phyloP scores from a whole-genome alignment of 177 flowering plant species.

The Vitis hybrid region DNA sequence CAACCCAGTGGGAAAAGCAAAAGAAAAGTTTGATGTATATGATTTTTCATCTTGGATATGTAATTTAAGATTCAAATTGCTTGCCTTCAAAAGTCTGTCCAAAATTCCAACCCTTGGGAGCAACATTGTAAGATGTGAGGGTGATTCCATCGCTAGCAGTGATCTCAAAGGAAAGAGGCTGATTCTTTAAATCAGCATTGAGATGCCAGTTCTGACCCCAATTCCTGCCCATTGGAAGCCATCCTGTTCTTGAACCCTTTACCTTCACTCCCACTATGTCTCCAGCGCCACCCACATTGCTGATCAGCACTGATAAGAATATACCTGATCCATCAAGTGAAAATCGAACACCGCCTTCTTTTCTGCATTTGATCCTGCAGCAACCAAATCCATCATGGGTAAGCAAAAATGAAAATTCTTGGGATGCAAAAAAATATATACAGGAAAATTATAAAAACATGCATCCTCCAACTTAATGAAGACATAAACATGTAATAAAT shows the following conservation, averaged over 20 bases:
- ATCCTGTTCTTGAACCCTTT: conserved; percentile 85
- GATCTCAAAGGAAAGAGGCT: conserved; percentile 87
- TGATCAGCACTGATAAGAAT: conserved; percentile 72
- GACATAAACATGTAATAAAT: no score
- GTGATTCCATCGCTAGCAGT: conserved; percentile 67
- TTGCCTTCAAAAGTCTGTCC: conserved; percentile 86
- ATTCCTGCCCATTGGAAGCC: conserved; percentile 93
- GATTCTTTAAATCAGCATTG: conserved; percentile 75
- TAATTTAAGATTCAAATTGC: conserved; percentile 41
- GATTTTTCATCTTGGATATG: not conserved
- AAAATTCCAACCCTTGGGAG: conserved; percentile 70
- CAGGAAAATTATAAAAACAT: no score
- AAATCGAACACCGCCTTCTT: conserved; percentile 83
- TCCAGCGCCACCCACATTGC: conserved; percentile 90
- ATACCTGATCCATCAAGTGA: conserved; percentile 56
- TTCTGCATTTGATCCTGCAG: conserved; percentile 80
- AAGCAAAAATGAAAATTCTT: not conserved
- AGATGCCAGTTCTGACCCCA: conserved; percentile 98
- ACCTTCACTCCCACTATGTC: conserved; percentile 74
- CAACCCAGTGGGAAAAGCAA: not conserved
- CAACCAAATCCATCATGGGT: not conserved
- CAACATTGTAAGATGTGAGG: conserved; percentile 72
- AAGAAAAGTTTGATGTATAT: no score
- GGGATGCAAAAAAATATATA: no score
- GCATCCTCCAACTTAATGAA: no score